phyloP scores from a whole-genome alignment of 176 grass and related monocot species.

The Aegilops umbellulata region DNA sequence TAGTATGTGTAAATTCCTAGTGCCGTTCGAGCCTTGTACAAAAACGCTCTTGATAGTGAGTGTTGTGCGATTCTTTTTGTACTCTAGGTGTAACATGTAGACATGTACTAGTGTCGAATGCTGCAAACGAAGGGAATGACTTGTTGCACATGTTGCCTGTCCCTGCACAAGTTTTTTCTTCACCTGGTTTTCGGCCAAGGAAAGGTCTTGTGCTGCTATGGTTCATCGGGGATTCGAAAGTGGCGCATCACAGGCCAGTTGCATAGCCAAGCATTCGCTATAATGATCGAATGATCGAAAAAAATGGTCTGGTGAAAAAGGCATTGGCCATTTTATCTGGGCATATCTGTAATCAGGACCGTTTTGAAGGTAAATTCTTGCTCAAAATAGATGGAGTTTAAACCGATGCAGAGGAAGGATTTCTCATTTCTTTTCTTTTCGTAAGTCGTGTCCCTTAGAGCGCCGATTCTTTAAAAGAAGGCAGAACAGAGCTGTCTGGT shows the following conservation, averaged over 20 bases:
- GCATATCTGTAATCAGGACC: neutral
- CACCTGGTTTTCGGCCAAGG: too few species aligned
- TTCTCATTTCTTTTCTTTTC: too few species aligned
- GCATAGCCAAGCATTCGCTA: neutral
- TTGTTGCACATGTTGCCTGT: neutral
- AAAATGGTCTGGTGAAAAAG: neutral
- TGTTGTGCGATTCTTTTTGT: conserved; percentile 32
- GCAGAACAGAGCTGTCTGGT: too few species aligned
- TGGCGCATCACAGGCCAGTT: too few species aligned
- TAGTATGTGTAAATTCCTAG: conserved; percentile 36
- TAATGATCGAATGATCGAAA: too few species aligned
- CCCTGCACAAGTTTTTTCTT: too few species aligned
- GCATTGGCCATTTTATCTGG: neutral
- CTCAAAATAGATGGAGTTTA: neutral
- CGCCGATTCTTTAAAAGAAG: too few species aligned
- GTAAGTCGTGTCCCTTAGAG: too few species aligned
- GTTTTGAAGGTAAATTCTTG: neutral
- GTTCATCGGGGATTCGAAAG: neutral
- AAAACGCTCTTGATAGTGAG: conserved; percentile 10
- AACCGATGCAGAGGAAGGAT: neutral
- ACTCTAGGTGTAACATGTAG: neutral
- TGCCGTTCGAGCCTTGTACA: conserved; percentile 31
- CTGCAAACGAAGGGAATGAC: neutral
- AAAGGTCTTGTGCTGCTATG: neutral
- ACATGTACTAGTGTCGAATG: neutral